A percentile compares a stretch with the other conserved stretches of the same genome.
These are phyloP conservation scores for Laguncularia racemosa DNA, from an alignment of 345 rosid species.

Conservation along the genomic window DNA sequence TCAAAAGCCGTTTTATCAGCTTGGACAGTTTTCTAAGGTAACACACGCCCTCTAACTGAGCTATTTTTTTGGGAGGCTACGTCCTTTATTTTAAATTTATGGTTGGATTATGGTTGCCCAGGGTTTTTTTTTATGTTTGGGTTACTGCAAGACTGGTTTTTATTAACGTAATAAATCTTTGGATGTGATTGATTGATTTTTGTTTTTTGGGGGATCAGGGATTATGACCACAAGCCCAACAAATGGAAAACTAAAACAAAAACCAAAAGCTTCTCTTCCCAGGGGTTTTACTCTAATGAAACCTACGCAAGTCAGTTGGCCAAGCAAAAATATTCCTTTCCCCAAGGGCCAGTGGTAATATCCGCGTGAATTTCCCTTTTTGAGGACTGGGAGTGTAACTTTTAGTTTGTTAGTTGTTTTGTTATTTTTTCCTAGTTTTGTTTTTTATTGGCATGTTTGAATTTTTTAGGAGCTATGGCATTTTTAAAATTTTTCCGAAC, in stretches of 20 bases:
- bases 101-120: too few relatives aligned
- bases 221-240: conserved; percentile 25
- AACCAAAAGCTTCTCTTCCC: conserved; percentile 27
- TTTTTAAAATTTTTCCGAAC: too few relatives aligned
- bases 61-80: background rate
- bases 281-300: conserved; percentile 92
- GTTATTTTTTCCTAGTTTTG: too few relatives aligned
- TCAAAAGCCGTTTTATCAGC: conserved; percentile 23
- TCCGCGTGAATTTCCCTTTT: background rate
- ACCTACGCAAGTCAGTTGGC: conserved; percentile 89
- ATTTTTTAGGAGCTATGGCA: too few relatives aligned
- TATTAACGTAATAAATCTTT: too few relatives aligned
- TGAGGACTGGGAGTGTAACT: too few relatives aligned
- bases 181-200: too few relatives aligned
- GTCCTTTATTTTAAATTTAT: background rate
- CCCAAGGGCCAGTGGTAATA: conserved; percentile 42
- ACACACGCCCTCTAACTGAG: background rate
- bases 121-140: too few relatives aligned
- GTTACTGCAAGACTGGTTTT: too few relatives aligned
- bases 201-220: conserved; percentile 27
- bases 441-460: too few relatives aligned
- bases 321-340: conserved; percentile 49
- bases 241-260: conserved; percentile 29
- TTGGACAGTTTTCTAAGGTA: conserved; percentile 32
- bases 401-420: too few relatives aligned